Evolutionary conservation across 2,329 filamentous ascomycete species (phyloP), one percentile per base, ranked within the genome.

Genomic region (Rhinocladiella similis): DNA sequence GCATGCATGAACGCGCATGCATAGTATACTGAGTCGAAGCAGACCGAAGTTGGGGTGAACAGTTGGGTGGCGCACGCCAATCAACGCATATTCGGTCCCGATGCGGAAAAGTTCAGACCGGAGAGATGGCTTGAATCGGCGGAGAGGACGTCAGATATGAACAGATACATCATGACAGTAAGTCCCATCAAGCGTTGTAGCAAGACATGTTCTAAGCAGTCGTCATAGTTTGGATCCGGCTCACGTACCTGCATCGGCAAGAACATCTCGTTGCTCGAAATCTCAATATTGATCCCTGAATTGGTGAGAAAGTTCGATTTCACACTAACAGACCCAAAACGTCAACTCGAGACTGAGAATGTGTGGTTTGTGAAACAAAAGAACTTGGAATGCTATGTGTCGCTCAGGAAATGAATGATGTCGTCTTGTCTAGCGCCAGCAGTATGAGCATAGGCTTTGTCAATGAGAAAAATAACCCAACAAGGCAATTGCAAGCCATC

Each of bases 91-190:
- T 82, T 79, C 63, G 74, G 73, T 1, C 45, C 63, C 0, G 71
- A 78, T 45, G 73, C 76, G 0, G 84, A 90, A 35, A 71, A 68
- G 0, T 93, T 82, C 69, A 73, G 84, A 13, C 89, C 88, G 0
- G 88, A 91, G 71, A 72, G 88, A 38, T 91, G 88, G 80, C 67
- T 80, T 4, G 76, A 81, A 91, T 88, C 53, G 12, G 35, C 52
- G 1, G 57, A 54, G 27, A 0, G 70, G 70, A 7, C 72, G 75
- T 61, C 66, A 77, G 25, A 73, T 70, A 63, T 76, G 70, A 70
- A 71, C 49, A 65, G 73, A 3, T 54, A 70, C 53, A 73, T 72
- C 49, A 73, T 76, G 68, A 72, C 72, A 22, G 72, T 73, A 60
- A 63, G 71, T 66, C 27, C 46, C 9, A 9, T 19, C 43, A 27